Conservation (phyloP, 1,284 basidiomycete species). For the Gomphus sp. region DNA sequence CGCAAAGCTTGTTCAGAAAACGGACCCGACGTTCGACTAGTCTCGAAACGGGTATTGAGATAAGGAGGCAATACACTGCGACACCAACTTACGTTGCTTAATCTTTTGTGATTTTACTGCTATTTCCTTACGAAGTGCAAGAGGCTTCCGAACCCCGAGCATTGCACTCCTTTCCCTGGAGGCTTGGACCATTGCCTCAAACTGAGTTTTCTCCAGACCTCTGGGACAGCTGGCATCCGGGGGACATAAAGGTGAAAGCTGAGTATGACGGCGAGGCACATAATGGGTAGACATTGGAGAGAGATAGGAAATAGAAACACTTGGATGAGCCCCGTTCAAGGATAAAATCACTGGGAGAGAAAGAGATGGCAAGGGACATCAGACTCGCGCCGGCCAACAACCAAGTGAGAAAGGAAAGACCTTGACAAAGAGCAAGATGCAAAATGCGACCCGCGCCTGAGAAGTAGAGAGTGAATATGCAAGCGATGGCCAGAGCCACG, state of each 20-base stretch:
- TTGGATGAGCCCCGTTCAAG: constrained; percentile 13
- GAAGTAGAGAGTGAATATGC: neutral
- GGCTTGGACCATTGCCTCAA: constrained; percentile 50
- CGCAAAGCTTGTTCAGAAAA: constrained; percentile 64
- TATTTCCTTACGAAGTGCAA: constrained; percentile 63
- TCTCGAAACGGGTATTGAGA: constrained; percentile 20
- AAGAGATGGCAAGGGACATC: constrained; percentile 56
- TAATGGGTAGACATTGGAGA: constrained; percentile 20
- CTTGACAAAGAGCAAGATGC: neutral
- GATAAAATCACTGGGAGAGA: constrained; percentile 40
- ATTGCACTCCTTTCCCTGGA: constrained; percentile 26
- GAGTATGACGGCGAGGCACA: constrained; percentile 33
- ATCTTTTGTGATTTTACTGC: constrained; percentile 62
- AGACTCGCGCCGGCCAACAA: constrained; percentile 14
- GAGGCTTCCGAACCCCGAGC: constrained; percentile 36
- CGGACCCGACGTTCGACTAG: constrained; percentile 63
- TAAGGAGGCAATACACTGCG: neutral
- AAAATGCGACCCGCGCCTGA: constrained; percentile 2
- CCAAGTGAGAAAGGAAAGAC: neutral
- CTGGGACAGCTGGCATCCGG: constrained; percentile 29
- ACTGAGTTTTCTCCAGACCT: constrained; percentile 53
- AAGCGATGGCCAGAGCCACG: neutral
- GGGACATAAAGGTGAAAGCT: constrained; percentile 45
- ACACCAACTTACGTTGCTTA: constrained; percentile 52
- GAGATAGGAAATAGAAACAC: constrained; percentile 17